Evolutionary conservation across 1,139 yeast genomes (phyloP), one percentile per base, ranked within the genome.

Genomic region (Wickerhamomyces sp.): DNA sequence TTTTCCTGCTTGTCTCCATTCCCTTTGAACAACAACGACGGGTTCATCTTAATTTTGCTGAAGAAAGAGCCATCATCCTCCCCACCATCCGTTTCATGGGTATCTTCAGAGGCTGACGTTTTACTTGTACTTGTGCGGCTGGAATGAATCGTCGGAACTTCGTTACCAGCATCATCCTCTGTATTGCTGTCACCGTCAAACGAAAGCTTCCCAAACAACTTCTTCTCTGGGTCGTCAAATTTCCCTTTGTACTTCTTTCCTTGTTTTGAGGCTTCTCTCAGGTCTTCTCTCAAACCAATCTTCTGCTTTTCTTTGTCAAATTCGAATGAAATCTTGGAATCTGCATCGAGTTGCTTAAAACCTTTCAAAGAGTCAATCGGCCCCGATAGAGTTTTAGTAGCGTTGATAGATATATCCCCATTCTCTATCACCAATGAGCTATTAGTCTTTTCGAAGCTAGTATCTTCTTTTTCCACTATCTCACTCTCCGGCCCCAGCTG

Each of bases 41-140:
- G 45, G 20, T 38, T 38, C 23, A 33, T 33, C 23, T 37, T 44
- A 24, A 37, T 38, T 17, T 26, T 42, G 1, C 38, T 41, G 5
- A 37, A 24, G 12, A 31, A 28, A 2, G 28, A 20, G 9, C 26
- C 16, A 4, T 14, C 4, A 11, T 14, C 10, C 16, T 26, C 13
- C 4, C 26, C 16, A 13, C 8, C 21, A 16, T 4, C 16, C 3
- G 4, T 10, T 23, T 23, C 4, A 9, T 4, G 7, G 14, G 16
- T 11, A 9, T 13, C 12, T 24, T 14, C 23, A 8, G 16, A 14
- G 9, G n/a, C 24, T 13, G 13, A 16, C 5, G 21, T 9, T 8
- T 22, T 15, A 15, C 20, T 25, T 8, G 26, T 26, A 21, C 21
- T 26, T 10, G 16, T 26, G 4, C 30, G 16, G 10, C 21, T 12